Conservation (phyloP, 2,329 filamentous ascomycete genomes). For the Coniochaeta sp. region DNA sequence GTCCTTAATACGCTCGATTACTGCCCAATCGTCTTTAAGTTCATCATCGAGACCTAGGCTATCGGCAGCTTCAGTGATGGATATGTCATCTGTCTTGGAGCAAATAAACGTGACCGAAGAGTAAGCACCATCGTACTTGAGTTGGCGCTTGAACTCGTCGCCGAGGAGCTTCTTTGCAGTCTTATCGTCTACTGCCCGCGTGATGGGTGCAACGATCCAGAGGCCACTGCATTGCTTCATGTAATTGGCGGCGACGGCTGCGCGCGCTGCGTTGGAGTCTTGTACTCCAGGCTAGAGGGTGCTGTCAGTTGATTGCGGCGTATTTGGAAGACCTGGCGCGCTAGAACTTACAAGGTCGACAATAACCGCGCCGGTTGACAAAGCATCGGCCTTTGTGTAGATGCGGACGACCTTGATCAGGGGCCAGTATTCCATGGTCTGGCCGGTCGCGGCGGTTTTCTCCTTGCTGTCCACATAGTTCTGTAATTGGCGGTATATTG, state of each 20-base stretch:
- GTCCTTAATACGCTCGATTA: constrained; percentile 3
- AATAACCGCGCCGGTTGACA: constrained; percentile 27
- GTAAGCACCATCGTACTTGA: constrained; percentile 50
- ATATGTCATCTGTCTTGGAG: constrained; percentile 54
- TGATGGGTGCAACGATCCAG: constrained; percentile 58
- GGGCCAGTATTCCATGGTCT: constrained; percentile 34
- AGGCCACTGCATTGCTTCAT: constrained; percentile 52
- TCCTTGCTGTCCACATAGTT: constrained; percentile 49
- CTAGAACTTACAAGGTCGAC: constrained; percentile 33
- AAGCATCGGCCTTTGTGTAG: constrained; percentile 25
- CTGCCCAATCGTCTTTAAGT: constrained; percentile 7
- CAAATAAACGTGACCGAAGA: constrained; percentile 52
- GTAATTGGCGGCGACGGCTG: constrained; percentile 46
- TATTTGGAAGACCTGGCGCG: neutral
- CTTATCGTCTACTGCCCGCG: constrained; percentile 51
- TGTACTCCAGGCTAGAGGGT: constrained; percentile 41
- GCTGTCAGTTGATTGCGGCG: constrained; percentile 5
- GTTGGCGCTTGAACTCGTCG: constrained; percentile 47
- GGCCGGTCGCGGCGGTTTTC: constrained; percentile 21
- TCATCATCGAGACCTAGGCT: constrained; percentile 11
- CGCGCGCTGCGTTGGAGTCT: constrained; percentile 48
- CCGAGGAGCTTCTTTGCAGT: constrained; percentile 48
- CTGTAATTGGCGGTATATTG: constrained; percentile 40
- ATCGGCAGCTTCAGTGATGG: constrained; percentile 15
- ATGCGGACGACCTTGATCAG: constrained; percentile 44